These are phyloP conservation scores for Yarrowia keelungensis DNA, from an alignment of 805 yeast genomes.

Conservation along the genomic window DNA sequence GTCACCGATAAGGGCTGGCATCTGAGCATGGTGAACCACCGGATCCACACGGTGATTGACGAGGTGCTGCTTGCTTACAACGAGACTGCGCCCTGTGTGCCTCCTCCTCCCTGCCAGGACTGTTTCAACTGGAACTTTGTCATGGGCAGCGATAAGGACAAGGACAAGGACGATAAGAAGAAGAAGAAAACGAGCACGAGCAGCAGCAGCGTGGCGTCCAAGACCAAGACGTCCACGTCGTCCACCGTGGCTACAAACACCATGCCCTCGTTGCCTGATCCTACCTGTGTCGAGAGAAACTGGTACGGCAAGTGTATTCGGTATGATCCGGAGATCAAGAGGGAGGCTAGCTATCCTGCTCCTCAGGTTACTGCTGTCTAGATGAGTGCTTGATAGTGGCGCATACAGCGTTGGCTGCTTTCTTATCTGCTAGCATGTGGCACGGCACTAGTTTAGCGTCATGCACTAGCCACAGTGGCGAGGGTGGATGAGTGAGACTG, in stretches of 20 bases:
- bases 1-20: conserved; percentile 91
- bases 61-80: conserved; percentile 75
- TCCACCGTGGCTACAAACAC: conserved; percentile 22
- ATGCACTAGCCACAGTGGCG: conserved; percentile 18
- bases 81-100: conserved; percentile 73
- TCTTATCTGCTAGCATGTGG: conserved; percentile 9
- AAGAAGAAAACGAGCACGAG: conserved; percentile 25
- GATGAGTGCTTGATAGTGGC: no score
- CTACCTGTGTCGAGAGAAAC: conserved; percentile 55
- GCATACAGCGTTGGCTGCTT: no score
- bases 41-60: conserved; percentile 90
- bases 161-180: conserved; percentile 36
- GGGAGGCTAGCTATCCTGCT: not conserved
- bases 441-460: conserved; percentile 34
- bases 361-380: no score
- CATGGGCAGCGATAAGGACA: conserved; percentile 39
- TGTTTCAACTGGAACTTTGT: conserved; percentile 89
- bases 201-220: conserved; percentile 3
- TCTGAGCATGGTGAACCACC: conserved; percentile 83
- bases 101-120: conserved; percentile 85
- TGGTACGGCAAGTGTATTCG: conserved; percentile 46
- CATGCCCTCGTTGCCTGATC: conserved; percentile 21
- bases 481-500: not conserved
- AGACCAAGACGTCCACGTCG: conserved; percentile 4
- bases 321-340: conserved; percentile 25